phyloP scores from a whole-genome alignment of 192 early-diverging fungal genomes.

The Umbelopsis sp. region DNA sequence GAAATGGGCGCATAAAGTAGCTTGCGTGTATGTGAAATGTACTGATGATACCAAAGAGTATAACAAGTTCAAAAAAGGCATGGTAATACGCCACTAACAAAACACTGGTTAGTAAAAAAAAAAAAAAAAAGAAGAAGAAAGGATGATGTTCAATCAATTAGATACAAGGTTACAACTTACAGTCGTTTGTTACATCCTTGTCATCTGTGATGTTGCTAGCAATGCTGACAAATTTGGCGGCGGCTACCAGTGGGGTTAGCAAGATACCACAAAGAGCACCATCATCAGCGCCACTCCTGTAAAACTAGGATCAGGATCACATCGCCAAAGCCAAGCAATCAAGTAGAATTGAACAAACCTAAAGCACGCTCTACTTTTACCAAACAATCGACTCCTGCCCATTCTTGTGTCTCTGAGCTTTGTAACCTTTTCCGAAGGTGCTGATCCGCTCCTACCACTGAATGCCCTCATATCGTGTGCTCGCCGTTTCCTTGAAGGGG shows the following conservation, averaged over 20 bases:
- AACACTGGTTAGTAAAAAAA: neutral
- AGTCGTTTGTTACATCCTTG: conserved; percentile 16
- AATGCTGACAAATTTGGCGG: conserved; percentile 50
- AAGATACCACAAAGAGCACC: conserved; percentile 55
- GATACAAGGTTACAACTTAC: neutral
- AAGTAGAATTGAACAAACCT: neutral
- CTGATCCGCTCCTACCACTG: neutral
- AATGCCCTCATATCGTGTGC: neutral
- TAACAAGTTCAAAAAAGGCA: conserved; percentile 34
- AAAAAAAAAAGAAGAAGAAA: conserved; percentile 25
- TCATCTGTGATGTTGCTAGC: conserved; percentile 26
- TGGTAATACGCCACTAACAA: conserved; percentile 28
- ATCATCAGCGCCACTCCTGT: conserved; percentile 56
- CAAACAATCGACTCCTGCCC: conserved; percentile 4
- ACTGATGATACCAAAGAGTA: conserved; percentile 38
- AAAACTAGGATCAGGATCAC: neutral
- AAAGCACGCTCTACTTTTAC: conserved; percentile 13
- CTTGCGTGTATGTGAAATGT: conserved; percentile 18
- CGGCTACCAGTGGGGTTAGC: conserved; percentile 53
- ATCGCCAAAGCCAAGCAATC: neutral
- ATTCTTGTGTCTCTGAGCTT: conserved; percentile 1
- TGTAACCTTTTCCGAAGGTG: neutral
- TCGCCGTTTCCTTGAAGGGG: neutral
- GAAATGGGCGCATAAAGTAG: conserved; percentile 24
- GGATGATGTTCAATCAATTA: conserved; percentile 2